phyloP scores from a whole-genome alignment of 1,139 yeast species.

The Meyerozyma elateridarum region DNA sequence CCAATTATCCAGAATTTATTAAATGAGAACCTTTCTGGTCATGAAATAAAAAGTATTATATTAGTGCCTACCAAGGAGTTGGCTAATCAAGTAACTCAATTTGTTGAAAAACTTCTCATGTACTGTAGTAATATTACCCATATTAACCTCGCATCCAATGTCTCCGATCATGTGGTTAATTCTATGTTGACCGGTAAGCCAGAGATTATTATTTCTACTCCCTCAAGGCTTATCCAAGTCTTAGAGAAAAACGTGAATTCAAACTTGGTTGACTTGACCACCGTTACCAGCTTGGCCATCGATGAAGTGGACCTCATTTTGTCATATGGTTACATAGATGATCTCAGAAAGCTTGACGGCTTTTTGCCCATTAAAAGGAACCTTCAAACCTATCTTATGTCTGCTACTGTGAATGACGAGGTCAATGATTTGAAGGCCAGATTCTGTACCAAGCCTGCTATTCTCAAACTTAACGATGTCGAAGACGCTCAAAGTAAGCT shows the following conservation, averaged over 20 bases:
- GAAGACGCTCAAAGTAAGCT: conserved; percentile 60
- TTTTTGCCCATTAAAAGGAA: conserved; percentile 67
- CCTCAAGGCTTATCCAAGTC: conserved; percentile 66
- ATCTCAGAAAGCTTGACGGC: conserved; percentile 60
- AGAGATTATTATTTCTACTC: conserved; percentile 82
- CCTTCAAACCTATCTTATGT: conserved; percentile 89
- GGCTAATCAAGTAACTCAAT: conserved; percentile 75
- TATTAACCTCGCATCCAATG: conserved; percentile 71
- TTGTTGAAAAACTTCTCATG: conserved; percentile 61
- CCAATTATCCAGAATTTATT: conserved; percentile 73
- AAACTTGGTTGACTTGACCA: conserved; percentile 41
- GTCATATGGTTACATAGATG: conserved; percentile 89
- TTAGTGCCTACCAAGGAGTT: conserved; percentile 85
- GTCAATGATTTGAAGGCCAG: conserved; percentile 67
- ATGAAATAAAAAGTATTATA: conserved; percentile 50
- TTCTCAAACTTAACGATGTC: conserved; percentile 64
- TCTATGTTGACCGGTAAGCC: conserved; percentile 73
- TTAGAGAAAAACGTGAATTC: conserved; percentile 45
- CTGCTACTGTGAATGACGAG: conserved; percentile 92
- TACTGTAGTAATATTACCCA: conserved; percentile 67
- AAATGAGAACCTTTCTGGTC: conserved; percentile 20
- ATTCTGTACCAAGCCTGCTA: conserved; percentile 84
- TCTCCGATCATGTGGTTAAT: conserved; percentile 67
- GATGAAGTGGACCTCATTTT: conserved; percentile 94
- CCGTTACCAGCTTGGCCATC: conserved; percentile 69